Evolutionary conservation across 192 early-diverging fungal species (phyloP).

Genomic region (Backusella parvicylindrica): DNA sequence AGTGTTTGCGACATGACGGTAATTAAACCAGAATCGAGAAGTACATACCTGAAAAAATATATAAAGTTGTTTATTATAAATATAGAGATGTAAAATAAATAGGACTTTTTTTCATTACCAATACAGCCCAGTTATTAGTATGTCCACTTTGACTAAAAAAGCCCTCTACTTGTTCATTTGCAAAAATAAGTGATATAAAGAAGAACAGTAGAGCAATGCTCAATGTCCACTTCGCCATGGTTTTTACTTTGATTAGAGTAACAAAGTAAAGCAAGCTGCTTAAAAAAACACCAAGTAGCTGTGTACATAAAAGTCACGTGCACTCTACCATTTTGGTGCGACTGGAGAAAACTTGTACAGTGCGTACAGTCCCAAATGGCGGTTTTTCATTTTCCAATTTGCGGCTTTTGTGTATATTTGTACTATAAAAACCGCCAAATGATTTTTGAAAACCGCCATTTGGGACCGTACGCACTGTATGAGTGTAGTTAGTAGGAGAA

Average conservation of each 20-base stretch:
- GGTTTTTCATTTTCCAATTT: too few relatives aligned
- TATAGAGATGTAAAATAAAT: background rate
- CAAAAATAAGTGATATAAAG: background rate
- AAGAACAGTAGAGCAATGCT: background rate
- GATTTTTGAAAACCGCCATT: too few relatives aligned
- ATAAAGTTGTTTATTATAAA: background rate
- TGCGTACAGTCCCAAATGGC: too few relatives aligned
- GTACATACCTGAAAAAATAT: slow-evolving; percentile 72
- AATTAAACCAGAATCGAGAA: slow-evolving; percentile 99
- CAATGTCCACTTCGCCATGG: background rate
- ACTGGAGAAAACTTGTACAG: too few relatives aligned
- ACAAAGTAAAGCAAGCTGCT: background rate
- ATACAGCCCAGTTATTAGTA: slow-evolving; percentile 99
- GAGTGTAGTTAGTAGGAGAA: too few relatives aligned
- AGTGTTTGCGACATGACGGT: slow-evolving; percentile 97
- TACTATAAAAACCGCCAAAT: too few relatives aligned
- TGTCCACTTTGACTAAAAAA: slow-evolving; percentile 67
- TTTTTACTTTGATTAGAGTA: background rate
- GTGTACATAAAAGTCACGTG: background rate
- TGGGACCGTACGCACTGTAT: too few relatives aligned
- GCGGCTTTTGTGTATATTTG: too few relatives aligned
- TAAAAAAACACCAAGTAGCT: background rate
- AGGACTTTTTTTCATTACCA: slow-evolving; percentile 52
- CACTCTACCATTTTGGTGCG: background rate
- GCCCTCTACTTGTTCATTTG: slow-evolving; percentile 36